Percentiles rank a stretch among this genome's conserved stretches.
phyloP scores from a whole-genome alignment of 768 basidiomycete genomes.

The Polyporus arcularius region DNA sequence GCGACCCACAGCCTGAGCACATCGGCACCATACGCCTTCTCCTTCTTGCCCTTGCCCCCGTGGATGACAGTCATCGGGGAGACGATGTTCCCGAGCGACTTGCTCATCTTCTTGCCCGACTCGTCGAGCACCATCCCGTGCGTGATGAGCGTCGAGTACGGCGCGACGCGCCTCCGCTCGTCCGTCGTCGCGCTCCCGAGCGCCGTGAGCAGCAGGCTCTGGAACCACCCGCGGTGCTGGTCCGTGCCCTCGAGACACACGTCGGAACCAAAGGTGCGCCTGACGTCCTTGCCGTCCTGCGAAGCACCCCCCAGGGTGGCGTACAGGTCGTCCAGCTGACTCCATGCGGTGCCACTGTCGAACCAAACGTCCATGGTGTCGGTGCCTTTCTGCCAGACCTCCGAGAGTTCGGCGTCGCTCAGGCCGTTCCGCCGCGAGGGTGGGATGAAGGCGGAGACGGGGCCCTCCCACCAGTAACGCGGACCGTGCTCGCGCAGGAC shows the following conservation, averaged over 20 bases:
- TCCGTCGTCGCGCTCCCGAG: slow-evolving; percentile 49
- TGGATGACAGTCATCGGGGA: slow-evolving; percentile 80
- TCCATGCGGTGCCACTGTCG: slow-evolving; percentile 95
- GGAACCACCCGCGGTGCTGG: slow-evolving; percentile 99
- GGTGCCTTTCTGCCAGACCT: slow-evolving; percentile 73
- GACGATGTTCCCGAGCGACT: slow-evolving; percentile 89
- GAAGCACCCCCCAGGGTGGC: slow-evolving; percentile 26
- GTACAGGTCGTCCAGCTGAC: slow-evolving; percentile 56
- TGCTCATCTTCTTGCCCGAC: slow-evolving; percentile 95
- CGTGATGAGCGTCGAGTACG: slow-evolving; percentile 84
- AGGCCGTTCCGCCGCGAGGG: slow-evolving; percentile 46
- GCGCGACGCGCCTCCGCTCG: slow-evolving; percentile 35
- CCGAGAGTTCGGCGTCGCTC: slow-evolving; percentile 41
- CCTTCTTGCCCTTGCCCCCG: slow-evolving; percentile 68
- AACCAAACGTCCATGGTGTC: slow-evolving; percentile 99
- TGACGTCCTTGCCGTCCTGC: slow-evolving; percentile 16
- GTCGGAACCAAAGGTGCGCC: slow-evolving; percentile 60
- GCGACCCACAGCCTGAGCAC: slow-evolving; percentile 90
- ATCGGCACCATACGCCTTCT: slow-evolving; percentile 81
- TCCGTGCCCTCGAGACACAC: slow-evolving; percentile 94
- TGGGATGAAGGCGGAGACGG: slow-evolving; percentile 79
- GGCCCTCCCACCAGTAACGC: slow-evolving; percentile 91
- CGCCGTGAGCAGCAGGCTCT: slow-evolving; percentile 87
- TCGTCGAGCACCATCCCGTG: slow-evolving; percentile 97
- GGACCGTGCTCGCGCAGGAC: slow-evolving; percentile 76